Evolutionary conservation across 192 early-diverging fungal species (phyloP).

Genomic region (Piromyces finnis): DNA sequence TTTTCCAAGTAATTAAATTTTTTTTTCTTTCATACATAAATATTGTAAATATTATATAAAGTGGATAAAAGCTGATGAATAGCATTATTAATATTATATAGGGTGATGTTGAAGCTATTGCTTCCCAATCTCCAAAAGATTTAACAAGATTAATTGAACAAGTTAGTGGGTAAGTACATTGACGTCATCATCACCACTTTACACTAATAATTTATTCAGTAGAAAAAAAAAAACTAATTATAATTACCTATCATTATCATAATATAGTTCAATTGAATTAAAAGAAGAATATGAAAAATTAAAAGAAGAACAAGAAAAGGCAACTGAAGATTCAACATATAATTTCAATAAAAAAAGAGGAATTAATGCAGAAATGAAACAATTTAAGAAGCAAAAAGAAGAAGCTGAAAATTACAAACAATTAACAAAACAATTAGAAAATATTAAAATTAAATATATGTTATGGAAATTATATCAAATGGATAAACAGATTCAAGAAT

Average conservation of each 20-base stretch:
- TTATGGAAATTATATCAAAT: conserved; percentile 87
- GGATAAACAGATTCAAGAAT: conserved; percentile 38
- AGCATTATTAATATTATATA: too few species aligned
- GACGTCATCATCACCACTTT: too few species aligned
- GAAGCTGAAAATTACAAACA: conserved; percentile 72
- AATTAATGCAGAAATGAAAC: conserved; percentile 78
- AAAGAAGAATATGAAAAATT: conserved; percentile 76
- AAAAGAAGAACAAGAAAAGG: conserved; percentile 62
- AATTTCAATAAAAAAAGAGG: conserved; percentile 83
- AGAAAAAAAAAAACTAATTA: too few species aligned
- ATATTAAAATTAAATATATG: conserved; percentile 31
- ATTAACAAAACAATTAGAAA: conserved; percentile 34
- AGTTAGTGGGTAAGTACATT: conserved; percentile 54
- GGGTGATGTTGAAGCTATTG: conserved; percentile 93
- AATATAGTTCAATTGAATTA: conserved; percentile 56
- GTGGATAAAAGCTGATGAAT: too few species aligned
- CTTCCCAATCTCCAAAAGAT: conserved; percentile 87
- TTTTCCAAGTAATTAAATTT: conserved; percentile 84
- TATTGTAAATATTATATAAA: too few species aligned
- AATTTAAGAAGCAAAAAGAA: conserved; percentile 77
- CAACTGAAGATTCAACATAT: conserved; percentile 70
- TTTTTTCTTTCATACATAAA: too few species aligned
- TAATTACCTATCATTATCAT: too few species aligned
- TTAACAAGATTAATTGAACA: conserved; percentile 87
- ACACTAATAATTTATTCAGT: too few species aligned